These are phyloP conservation scores for Suillus ampliporus DNA, from an alignment of 768 basidiomycete species.

Conservation along the genomic window DNA sequence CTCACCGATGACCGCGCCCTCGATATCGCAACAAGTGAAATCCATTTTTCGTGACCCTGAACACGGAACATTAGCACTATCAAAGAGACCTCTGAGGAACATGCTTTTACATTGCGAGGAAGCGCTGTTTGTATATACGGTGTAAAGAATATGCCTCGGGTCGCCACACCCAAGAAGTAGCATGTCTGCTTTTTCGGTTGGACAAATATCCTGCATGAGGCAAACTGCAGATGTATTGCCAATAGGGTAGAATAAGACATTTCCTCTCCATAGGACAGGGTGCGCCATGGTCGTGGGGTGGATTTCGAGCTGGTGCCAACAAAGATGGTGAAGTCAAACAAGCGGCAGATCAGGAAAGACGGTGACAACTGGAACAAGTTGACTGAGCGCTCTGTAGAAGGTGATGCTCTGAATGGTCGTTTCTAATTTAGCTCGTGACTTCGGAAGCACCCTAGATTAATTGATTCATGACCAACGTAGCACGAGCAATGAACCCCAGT, in stretches of 20 bases:
- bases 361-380: not conserved
- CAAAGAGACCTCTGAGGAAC: not conserved
- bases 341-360: too few species aligned
- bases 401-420: too few species aligned
- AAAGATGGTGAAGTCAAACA: not conserved
- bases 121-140: constrained; percentile 34
- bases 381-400: not conserved
- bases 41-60: constrained; percentile 33
- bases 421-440: too few species aligned
- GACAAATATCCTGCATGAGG: constrained; percentile 52
- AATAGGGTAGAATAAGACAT: constrained; percentile 60
- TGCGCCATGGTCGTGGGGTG: constrained; percentile 43
- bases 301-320: not conserved
- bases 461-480: too few species aligned
- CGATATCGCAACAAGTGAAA: constrained; percentile 36
- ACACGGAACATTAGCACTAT: not conserved
- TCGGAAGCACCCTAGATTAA: too few species aligned
- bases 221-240: constrained; percentile 63
- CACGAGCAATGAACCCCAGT: too few species aligned
- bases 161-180: constrained; percentile 66
- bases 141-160: constrained; percentile 58
- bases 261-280: constrained; percentile 48
- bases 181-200: constrained; percentile 51
- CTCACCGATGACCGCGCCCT: constrained; percentile 35
- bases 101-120: not conserved